phyloP scores from a whole-genome alignment of 768 basidiomycete genomes.

The Lentinula edodes region DNA sequence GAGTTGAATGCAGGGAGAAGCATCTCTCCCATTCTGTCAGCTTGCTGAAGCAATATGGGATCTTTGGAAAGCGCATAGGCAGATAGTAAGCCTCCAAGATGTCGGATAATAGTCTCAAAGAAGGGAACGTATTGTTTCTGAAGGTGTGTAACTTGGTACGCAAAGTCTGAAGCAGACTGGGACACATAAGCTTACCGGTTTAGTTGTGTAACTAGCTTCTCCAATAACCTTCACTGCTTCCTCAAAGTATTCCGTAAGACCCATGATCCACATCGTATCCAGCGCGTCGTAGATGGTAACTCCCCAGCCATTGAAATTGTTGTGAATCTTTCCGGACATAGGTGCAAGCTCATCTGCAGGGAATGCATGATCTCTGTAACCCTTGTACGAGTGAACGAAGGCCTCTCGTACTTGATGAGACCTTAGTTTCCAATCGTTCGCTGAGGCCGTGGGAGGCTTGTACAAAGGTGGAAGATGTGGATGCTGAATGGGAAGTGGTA shows the following conservation, averaged over 20 bases:
- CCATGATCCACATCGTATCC: conserved; percentile 81
- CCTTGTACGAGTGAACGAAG: conserved; percentile 52
- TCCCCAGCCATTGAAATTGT: conserved; percentile 58
- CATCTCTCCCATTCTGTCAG: conserved; percentile 60
- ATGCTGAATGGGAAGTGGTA: conserved; percentile 5
- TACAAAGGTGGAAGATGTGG: conserved; percentile 4
- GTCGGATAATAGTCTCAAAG: conserved; percentile 75
- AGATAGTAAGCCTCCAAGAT: conserved; percentile 70
- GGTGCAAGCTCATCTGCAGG: conserved; percentile 51
- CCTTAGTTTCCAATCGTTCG: conserved; percentile 29
- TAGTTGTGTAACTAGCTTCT: conserved; percentile 34
- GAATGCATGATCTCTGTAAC: conserved; percentile 44
- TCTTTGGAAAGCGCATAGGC: conserved; percentile 72
- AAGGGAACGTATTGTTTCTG: conserved; percentile 39
- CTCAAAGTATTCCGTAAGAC: conserved; percentile 61
- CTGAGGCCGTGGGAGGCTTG: neutral
- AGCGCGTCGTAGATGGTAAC: conserved; percentile 72
- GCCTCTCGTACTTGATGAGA: conserved; percentile 45
- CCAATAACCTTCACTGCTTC: conserved; percentile 47
- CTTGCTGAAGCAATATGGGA: conserved; percentile 49
- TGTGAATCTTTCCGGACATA: conserved; percentile 32
- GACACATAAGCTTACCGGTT: conserved; percentile 20
- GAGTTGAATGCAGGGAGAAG: conserved; percentile 65
- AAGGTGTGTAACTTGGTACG: conserved; percentile 1
- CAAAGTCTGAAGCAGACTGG: neutral